Evolutionary conservation across 2,329 filamentous ascomycete genomes (phyloP), one percentile per base, ranked within the genome.

Genomic region (Sphaerulina vaccinii): DNA sequence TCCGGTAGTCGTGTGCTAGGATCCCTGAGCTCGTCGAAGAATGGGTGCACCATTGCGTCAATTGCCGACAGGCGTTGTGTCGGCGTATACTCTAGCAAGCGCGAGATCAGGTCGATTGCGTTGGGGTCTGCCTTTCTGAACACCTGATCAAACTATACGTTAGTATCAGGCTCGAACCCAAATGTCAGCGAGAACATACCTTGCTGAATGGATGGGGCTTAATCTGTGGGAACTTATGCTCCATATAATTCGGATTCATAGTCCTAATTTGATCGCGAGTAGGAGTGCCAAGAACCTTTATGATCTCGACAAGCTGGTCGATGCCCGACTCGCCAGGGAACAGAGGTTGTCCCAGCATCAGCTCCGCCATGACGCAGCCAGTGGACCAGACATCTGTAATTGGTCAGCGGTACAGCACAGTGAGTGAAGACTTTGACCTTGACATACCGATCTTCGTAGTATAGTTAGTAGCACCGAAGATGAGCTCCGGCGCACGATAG

Each of bases 221-320:
- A 78, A 99, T 99, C 74, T 99, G 93, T 41, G 93, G 93, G 75
- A 99, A 99, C 78, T 97, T 97, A 78, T 99, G 93, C 77, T 99
- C 93, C 93, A 99, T 99, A 75, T 99, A 99, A 75, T 99, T 99
- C 54, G 93, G 93, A 74, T 99, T 99, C 93, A 99, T 99, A 61
- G 93, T 99, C 63, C 93, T 88, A 68, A 99, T 99, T 74, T 99
- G 93, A 72, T 99, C 93, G 60, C 93, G 83, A 29, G 93, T 97
- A 15, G 93, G 93, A 15, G 93, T 99, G 54, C 93, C 93, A 55
- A 99, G 78, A 47, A 99, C 92, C 77, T 99, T 99, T 80, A 99
- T 99, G 70, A 99, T 99, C 74, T 99, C 93, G 39, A 99, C 93
- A 42, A 99, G 79, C 71, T 99, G 93, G 70, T 99, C 93, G 67